Evolutionary conservation across 306 rosid species (phyloP), one percentile per base, ranked within the genome.

Genomic region (Cucurbita moschata): DNA sequence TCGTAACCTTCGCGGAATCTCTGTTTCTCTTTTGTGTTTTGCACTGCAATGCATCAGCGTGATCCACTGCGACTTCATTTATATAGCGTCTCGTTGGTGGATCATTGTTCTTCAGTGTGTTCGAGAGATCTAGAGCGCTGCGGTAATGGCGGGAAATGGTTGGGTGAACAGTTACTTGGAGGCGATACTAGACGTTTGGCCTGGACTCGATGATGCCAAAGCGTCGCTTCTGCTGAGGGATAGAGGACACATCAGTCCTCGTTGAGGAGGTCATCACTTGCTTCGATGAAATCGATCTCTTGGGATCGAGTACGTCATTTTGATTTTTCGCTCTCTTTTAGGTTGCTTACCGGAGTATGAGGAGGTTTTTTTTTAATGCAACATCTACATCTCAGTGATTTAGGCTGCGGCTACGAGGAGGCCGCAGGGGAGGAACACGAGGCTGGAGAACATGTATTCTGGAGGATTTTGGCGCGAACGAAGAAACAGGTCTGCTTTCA

Each of bases 321-420:
- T 9, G 4, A 47, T 9, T 44, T 53, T 7, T 37, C 8, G 43
- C 18, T 58, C 35, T 11, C 42, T 19, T 2, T 64, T 42, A 2
- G 52, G 12, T 62, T 39, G 37, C 14, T 18, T 37, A 19, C 14
- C 35, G 18, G 69, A 19, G 40, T 46, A 35, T 51, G n/a, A 5
- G 18, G 35, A 50, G 30, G 69, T 65, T 73, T 42, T 65, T 73
- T 42, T 14, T 9, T 42, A 9, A 14, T 1, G 47, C 43, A 42
- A 10, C 5, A 16, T 44, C 55, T 58, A 51, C 9, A 7, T 39
- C 56, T 44, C 19, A 56, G 3, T 47, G 63, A n/a, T 49, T 19
- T 11, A 88, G 92, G 90, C 90, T 59, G 84, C 90, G 75, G 86
- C 90, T 56, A 87, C 82, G 54, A 82, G 85, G 83, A 87, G 86